These are phyloP conservation scores for Nitzschia palea DNA, from an alignment of 108 stramenopile genomes.

Conservation along the genomic window DNA sequence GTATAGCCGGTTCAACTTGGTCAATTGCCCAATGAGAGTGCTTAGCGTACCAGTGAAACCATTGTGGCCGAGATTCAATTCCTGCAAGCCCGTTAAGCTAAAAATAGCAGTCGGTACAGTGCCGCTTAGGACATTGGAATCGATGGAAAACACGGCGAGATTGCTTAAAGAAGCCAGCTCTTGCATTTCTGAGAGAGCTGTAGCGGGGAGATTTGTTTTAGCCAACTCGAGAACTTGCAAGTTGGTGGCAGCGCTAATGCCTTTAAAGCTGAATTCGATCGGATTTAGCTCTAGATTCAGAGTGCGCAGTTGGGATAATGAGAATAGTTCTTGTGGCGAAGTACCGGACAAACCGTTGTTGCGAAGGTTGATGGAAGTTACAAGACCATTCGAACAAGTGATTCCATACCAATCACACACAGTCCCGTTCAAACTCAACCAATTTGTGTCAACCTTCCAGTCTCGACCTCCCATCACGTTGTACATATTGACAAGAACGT, in stretches of 20 bases:
- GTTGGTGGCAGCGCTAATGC: slow-evolving; percentile 27
- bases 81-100: slow-evolving; percentile 26
- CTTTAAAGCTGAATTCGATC: slow-evolving; percentile 31
- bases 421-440: slow-evolving; percentile 25
- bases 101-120: slow-evolving; percentile 31
- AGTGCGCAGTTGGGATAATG: slow-evolving; percentile 23
- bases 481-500: slow-evolving; percentile 50
- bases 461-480: slow-evolving; percentile 30
- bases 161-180: slow-evolving; percentile 27
- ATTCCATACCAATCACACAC: slow-evolving; percentile 76
- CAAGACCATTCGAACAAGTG: slow-evolving; percentile 46
- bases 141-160: slow-evolving; percentile 11
- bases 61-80: slow-evolving; percentile 48
- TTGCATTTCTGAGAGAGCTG: slow-evolving; percentile 26
- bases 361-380: slow-evolving; percentile 56
- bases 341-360: slow-evolving; percentile 61
- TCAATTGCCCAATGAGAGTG: slow-evolving; percentile 46
- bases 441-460: slow-evolving; percentile 32
- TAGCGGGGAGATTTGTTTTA: slow-evolving; percentile 20
- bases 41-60: slow-evolving; percentile 38
- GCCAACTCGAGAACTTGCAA: slow-evolving; percentile 36
- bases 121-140: slow-evolving; percentile 21
- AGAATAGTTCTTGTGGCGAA: slow-evolving; percentile 30
- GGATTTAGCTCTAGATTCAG: slow-evolving; percentile 35
- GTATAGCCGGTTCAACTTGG: slow-evolving; percentile 48